Base-by-base conservation (phyloP, 345 rosid genomes). In the Syzygium grande region DNA sequence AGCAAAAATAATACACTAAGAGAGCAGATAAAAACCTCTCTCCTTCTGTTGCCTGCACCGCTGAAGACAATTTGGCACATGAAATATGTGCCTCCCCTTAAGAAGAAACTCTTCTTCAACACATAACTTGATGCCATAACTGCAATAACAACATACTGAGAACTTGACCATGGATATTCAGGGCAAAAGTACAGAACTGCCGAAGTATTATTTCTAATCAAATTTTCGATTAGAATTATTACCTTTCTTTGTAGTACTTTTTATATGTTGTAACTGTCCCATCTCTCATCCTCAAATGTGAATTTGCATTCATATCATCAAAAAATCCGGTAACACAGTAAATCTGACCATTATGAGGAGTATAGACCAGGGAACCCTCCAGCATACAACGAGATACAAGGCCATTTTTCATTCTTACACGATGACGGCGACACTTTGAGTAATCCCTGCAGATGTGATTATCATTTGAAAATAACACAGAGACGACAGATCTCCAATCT, bases 271-370 rank as follows among this genome's bases (percentile, higher is more conserved):
- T 88, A 22, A 11, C 53, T 38, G 85, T 78, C 87, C 96, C 94
- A 89, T 92, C 88, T 86, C 93, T 92, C 87, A 78, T 86, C 43
- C 14, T 91, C 90, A 96, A 51, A 59, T 61, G 51, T 7, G 99
- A 96, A 84, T 92, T 92, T 23, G 92, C 94, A 65, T 94, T 87
- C 88, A 95, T 52, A 86, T 92, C 85, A n/a, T 93, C 86, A 38
- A 87, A 91, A 88, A 91, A 34, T 21, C 93, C 96, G 7, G 87
- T 87, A 52, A 95, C 90, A 88, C 94, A 95, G 89, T 96, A 98
- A 29, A 94, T 30, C 2, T 58, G 84, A 68, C 94, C 95, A 73
- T 90, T 98, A 86, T 98, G 98, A 9, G 99, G 98, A 3, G 99
- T 94, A 90, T 25, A 92, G 43, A 96, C 95, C 91, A 98, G 87